Base-by-base conservation (phyloP, 768 basidiomycete species). In the Holtermannia corniformis region DNA sequence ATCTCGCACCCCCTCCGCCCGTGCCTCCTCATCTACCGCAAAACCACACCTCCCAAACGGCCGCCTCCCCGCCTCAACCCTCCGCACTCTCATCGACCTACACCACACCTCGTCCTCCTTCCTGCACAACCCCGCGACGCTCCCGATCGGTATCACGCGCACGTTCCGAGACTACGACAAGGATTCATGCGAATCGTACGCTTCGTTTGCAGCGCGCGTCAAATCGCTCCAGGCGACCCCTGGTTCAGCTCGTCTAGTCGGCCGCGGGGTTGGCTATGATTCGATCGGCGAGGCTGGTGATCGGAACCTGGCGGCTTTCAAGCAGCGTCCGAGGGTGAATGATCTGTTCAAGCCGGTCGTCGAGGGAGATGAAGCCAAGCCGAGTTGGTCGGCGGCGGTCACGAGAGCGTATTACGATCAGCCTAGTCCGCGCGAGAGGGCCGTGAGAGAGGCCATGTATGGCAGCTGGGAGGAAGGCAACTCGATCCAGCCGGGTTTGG, bases 101-200 rank as follows among this genome's bases (percentile, higher is more conserved):
- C 65, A 71, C 41, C 70, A 71, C 52, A 49, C 58, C 23, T 57
- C 70, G 3, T 50, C 63, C 2, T 59, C 63, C 16, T 71, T 67
- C 61, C 49, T 71, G 41, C 59, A 60, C n/a, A 26, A 56, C 16
- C 42, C 65, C n/a, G 22, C 42, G 32, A 49, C 58, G 5, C 22
- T 62, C 0, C 13, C 51, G 12, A 21, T 20, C 3, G 65, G 55
- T 12, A 64, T 67, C 53, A 46, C 56, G 16, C 62, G 58, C 11
- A 49, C 65, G 7, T 67, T 67, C 52, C 20, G 41, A 49, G n/a
- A 20, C 25, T 16, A 37, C 32, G 16, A 37, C 32, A 37, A 37
- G 16, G 32, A 37, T 7, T 37, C 32, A 7, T 16, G 16, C 7
- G 16, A 16, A 7, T 37, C 32, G 16, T 37, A 7, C 32, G 32